These are phyloP conservation scores for Raffaelea albimanens DNA, from an alignment of 2,329 filamentous ascomycete genomes.

Conservation along the genomic window DNA sequence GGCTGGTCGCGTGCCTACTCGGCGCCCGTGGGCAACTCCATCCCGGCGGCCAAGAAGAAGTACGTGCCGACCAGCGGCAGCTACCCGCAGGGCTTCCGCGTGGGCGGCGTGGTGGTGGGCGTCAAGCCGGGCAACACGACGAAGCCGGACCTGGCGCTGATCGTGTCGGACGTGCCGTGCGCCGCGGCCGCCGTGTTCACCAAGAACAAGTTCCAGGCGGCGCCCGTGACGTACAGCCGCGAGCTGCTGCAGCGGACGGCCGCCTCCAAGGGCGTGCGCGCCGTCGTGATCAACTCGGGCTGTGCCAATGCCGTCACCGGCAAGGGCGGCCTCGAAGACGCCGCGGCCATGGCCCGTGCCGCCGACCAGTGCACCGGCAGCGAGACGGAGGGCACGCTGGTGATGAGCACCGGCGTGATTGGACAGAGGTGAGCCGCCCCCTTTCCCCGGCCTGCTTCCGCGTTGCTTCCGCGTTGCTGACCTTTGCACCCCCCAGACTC, in stretches of 20 bases:
- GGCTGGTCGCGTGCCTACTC: conserved; percentile 35
- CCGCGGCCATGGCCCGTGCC: conserved; percentile 67
- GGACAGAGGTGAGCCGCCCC: conserved; percentile 61
- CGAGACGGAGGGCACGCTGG: conserved; percentile 51
- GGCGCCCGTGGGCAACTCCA: conserved; percentile 43
- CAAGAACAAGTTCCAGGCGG: conserved; percentile 96
- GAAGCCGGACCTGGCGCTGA: conserved; percentile 81
- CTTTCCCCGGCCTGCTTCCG: neutral
- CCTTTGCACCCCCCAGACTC: conserved; percentile 38
- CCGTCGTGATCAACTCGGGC: conserved; percentile 87
- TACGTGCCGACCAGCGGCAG: conserved; percentile 78
- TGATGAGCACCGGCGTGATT: conserved; percentile 98
- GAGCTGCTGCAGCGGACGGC: conserved; percentile 57
- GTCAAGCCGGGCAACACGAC: conserved; percentile 89
- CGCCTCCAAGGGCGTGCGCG: conserved; percentile 51
- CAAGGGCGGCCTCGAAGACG: conserved; percentile 80
- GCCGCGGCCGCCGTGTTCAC: conserved; percentile 90
- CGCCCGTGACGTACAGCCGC: conserved; percentile 79
- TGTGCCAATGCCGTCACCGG: conserved; percentile 97
- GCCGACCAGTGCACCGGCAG: conserved; percentile 55
- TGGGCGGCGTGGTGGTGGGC: conserved; percentile 80
- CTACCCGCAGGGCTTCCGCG: conserved; percentile 84
- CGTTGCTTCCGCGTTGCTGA: conserved; percentile 5
- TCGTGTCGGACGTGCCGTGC: conserved; percentile 79
- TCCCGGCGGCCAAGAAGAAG: conserved; percentile 77